Base-by-base conservation (phyloP, 2,329 filamentous ascomycete species). In the Coniosporium tulheliwenetii region DNA sequence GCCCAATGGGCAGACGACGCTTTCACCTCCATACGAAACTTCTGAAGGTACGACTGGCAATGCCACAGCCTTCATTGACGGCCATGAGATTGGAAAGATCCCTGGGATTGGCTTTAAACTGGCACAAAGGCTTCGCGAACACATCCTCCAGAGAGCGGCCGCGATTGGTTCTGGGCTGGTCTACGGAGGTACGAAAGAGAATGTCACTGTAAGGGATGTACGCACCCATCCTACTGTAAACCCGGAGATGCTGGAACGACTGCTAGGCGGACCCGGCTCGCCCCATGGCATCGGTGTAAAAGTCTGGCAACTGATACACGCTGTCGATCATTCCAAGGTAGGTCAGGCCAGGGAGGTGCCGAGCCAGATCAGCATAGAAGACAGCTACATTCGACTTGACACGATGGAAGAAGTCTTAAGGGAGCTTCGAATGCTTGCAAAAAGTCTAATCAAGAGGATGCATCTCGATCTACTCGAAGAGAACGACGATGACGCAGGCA, bases 341-440 rank as follows among this genome's bases (percentile, higher is more conserved):
- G 76, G 77, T 39, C 69, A 77, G 46, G 81, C 77, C 2, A 75
- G 74, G 48, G 73, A 77, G 36, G 61, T 93, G 1, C 89, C 89
- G 0, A 77, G 76, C 1, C 87, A 95, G 58, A 93, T 96, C 55
- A 91, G 85, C 57, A 91, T 96, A 47, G 89, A 96, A 55, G 87
- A 96, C 60, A 91, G 85, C 12, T 96, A 93, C 56, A 71, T 75
- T 16, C 75, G 77, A 0, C 65, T 94, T 1, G 73, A 81, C 48
- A 77, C 69, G 0, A 55, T 80, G 39, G 58, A 73, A 1, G 70
- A 78, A 43, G 75, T 93, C 29, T 62, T 66, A 35, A 74, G 73
- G 46, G 80, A 93, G 59, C 65, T 95, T 34, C 60, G 65, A n/a
- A 69, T 73, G 44, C 64, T 95, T 2, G 70, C 81, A 0, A 66